Evolutionary conservation across 192 early-diverging fungal species (phyloP).

Genomic region (Podila horticola): DNA sequence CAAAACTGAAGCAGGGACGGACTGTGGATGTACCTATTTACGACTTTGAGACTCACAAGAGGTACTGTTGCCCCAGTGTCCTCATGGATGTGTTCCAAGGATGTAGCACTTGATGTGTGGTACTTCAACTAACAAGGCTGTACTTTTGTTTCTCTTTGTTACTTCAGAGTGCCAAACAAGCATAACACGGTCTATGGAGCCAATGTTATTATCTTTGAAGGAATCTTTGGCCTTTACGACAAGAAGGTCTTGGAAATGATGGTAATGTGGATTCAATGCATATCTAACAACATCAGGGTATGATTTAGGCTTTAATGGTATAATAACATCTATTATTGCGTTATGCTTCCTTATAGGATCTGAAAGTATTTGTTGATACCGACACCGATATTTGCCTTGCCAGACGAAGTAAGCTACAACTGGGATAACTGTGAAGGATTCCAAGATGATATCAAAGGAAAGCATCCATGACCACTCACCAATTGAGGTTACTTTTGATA

Average conservation of each 20-base stretch:
- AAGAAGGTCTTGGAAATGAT: slow-evolving; percentile 80
- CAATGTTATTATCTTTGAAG: slow-evolving; percentile 96
- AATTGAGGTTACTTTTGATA: not conserved
- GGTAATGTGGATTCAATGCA: slow-evolving; percentile 55
- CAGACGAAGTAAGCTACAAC: slow-evolving; percentile 69
- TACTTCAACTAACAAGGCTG: not conserved
- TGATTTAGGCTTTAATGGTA: no score
- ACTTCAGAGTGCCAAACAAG: slow-evolving; percentile 59
- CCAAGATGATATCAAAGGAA: no score
- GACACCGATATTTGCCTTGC: slow-evolving; percentile 93
- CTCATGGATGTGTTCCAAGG: not conserved
- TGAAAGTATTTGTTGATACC: slow-evolving; percentile 93
- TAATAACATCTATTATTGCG: not conserved
- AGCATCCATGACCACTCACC: no score
- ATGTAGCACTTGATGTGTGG: not conserved
- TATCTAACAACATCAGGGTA: no score
- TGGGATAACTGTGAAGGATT: not conserved
- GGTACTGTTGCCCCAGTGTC: slow-evolving; percentile 40
- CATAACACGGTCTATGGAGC: slow-evolving; percentile 88
- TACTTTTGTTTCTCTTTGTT: not conserved
- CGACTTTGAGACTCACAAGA: slow-evolving; percentile 88
- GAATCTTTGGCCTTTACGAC: slow-evolving; percentile 97
- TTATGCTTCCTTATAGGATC: slow-evolving; percentile 18
- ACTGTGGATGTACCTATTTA: slow-evolving; percentile 89
- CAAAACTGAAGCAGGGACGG: slow-evolving; percentile 82